Evolutionary conservation across 306 rosid species (phyloP).

Genomic region (Corylus heterophylla): DNA sequence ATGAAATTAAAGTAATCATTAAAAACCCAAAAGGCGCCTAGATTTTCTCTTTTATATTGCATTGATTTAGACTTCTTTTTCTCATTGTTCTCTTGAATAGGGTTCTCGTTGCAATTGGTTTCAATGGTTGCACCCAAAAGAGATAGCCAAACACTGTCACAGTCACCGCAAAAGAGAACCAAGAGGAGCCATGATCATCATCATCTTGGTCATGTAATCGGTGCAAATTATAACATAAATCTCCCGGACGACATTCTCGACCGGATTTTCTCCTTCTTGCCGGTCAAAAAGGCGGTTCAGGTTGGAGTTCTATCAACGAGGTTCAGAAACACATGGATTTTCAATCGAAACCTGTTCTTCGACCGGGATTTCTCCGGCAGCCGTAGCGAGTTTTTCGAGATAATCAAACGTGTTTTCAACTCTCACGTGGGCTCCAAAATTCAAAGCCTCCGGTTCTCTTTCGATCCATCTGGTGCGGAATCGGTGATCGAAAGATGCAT

Average conservation of each 20-base stretch:
- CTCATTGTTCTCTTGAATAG: background rate
- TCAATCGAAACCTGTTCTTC: slow-evolving; percentile 20
- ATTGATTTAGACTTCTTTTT: background rate
- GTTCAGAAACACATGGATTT: slow-evolving; percentile 13
- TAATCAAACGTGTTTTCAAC: slow-evolving; percentile 20
- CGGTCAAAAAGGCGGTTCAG: slow-evolving; percentile 18
- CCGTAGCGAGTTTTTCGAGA: background rate
- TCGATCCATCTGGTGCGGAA: slow-evolving; percentile 6
- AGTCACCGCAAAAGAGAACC: slow-evolving; percentile 4
- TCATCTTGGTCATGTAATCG: background rate
- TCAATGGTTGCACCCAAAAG: slow-evolving; percentile 9
- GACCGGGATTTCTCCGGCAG: background rate
- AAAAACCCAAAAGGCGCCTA: background rate
- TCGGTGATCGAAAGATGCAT: slow-evolving; percentile 21
- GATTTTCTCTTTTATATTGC: background rate
- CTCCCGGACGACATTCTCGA: slow-evolving; percentile 24
- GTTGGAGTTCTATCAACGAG: background rate
- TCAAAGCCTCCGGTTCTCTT: slow-evolving; percentile 7
- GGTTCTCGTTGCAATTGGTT: background rate
- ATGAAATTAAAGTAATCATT: background rate
- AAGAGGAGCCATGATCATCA: background rate
- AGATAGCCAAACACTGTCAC: background rate
- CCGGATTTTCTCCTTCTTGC: slow-evolving; percentile 28
- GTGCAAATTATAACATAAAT: background rate
- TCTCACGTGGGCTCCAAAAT: slow-evolving; percentile 14